These are phyloP conservation scores for Biscogniauxia mediterranea DNA, from an alignment of 2,329 filamentous ascomycete genomes.

Conservation along the genomic window DNA sequence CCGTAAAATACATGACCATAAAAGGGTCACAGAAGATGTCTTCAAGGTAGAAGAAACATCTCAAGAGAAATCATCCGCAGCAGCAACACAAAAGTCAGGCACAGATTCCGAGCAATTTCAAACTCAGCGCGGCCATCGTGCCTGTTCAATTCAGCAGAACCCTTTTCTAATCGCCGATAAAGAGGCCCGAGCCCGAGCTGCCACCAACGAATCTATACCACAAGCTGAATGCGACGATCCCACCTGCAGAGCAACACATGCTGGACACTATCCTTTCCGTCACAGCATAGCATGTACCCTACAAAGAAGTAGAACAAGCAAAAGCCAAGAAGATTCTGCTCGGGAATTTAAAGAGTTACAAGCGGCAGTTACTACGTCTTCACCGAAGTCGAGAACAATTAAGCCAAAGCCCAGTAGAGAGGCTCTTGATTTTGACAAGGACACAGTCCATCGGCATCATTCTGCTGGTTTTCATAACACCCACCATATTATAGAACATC, in stretches of 20 bases:
- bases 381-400: not conserved
- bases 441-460: constrained; percentile 25
- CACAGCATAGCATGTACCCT: constrained; percentile 35
- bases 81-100: not conserved
- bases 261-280: constrained; percentile 28
- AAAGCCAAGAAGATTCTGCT: constrained; percentile 2
- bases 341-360: not conserved
- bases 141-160: constrained; percentile 18
- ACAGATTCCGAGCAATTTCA: not conserved
- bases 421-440: constrained; percentile 1
- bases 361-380: not conserved
- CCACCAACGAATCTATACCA: constrained; percentile 5
- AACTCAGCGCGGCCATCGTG: constrained; percentile 2
- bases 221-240: constrained; percentile 29
- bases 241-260: constrained; percentile 30
- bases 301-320: constrained; percentile 20
- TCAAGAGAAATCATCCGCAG: not conserved
- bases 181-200: constrained; percentile 5
- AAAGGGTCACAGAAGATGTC: not conserved
- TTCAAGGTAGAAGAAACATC: not conserved
- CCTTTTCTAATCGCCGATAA: constrained; percentile 27
- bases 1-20: not conserved
- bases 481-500: constrained; percentile 36
- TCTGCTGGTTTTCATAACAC: constrained; percentile 34
- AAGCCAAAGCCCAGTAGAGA: constrained; percentile 6